Evolutionary conservation across 2,329 filamentous ascomycete genomes (phyloP), one percentile per base, ranked within the genome.

Genomic region (Arthrobotrys entomopaga): DNA sequence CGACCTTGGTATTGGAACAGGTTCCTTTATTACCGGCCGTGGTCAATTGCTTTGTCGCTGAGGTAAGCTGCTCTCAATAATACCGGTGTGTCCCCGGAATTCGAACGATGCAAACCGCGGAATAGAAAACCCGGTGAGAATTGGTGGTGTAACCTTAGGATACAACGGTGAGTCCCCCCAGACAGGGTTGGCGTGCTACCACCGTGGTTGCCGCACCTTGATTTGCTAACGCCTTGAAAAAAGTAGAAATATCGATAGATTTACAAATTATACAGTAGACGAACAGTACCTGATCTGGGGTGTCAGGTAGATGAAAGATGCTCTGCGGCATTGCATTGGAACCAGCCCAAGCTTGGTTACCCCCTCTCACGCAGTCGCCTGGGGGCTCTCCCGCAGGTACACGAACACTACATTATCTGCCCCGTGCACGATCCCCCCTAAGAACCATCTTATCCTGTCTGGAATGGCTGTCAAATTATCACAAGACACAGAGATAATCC

Each of bases 91-190:
- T n/a, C 58, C 64, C 64, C 38, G 50, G 64, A 56, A n/a, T n/a
- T n/a, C n/a, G n/a, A n/a, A 22, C 22, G 11, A 38, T 34, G 10
- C 29, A 34, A 34, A n/a, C 1, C 7, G 29, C 29, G 29, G 29
- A 10, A 34, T 34, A 7, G 6, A 34, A 34, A 34, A 34, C 7
- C 29, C 29, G 29, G 29, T 34, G 29, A 34, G 29, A 34, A 6
- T 5, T 7, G 60, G 60, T 54, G 34, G 60, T 65, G 67, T 65
- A 72, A 72, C 67, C 67, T 64, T 54, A 49, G 52, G 54, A 72
- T 72, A 40, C 59, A 60, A 72, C 60, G 29, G 49, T 50, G 1
- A 50, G 19, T n/a, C 59, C 66, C 11, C 65, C 60, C 48, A 26
- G n/a, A 40, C 38, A 59, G 11, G 46, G 24, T 20, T 29, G 15